Percentiles rank a stretch among this genome's conserved stretches.
These are phyloP conservation scores for Metschnikowia arizonensis DNA, from an alignment of 805 yeast genomes.

Conservation along the genomic window DNA sequence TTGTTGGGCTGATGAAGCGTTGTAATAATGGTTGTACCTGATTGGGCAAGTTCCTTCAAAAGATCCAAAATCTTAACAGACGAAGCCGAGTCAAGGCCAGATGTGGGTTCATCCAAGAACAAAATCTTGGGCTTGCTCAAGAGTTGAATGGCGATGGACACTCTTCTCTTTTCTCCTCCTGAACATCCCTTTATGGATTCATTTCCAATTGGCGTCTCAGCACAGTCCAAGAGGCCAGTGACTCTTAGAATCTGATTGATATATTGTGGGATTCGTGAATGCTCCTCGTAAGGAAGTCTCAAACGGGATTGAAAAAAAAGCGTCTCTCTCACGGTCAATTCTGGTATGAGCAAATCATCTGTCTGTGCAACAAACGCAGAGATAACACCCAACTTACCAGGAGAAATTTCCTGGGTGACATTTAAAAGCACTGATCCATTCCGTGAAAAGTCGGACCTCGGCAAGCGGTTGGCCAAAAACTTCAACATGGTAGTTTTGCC, in stretches of 20 bases:
- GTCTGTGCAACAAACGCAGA: slow-evolving; percentile 82
- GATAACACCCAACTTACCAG: slow-evolving; percentile 24
- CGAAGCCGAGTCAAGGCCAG: slow-evolving; percentile 80
- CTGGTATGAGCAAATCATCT: slow-evolving; percentile 66
- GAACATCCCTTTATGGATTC: slow-evolving; percentile 38
- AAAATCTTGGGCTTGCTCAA: slow-evolving; percentile 67
- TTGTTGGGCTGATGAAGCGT: slow-evolving; percentile 85
- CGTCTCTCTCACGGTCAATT: slow-evolving; percentile 76
- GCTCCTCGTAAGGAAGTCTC: slow-evolving; percentile 46
- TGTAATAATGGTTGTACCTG: slow-evolving; percentile 61
- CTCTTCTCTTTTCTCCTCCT: slow-evolving; percentile 69
- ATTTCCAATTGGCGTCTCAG: slow-evolving; percentile 54
- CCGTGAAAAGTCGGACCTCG: slow-evolving; percentile 19
- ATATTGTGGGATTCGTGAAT: slow-evolving; percentile 39
- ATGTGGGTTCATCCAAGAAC: slow-evolving; percentile 83
- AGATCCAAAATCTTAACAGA: slow-evolving; percentile 64
- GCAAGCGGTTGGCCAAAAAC: slow-evolving; percentile 55
- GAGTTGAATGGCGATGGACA: slow-evolving; percentile 76
- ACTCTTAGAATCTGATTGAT: slow-evolving; percentile 59
- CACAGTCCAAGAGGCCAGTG: slow-evolving; percentile 71
- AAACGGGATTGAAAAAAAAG: slow-evolving; percentile 66
- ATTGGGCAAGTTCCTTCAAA: slow-evolving; percentile 53
- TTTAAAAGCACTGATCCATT: slow-evolving; percentile 29
- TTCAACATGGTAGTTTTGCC: slow-evolving; percentile 71
- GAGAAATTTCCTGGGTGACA: slow-evolving; percentile 22